phyloP scores from a whole-genome alignment of 495 filamentous ascomycete species.

The Geopyxis carbonaria region DNA sequence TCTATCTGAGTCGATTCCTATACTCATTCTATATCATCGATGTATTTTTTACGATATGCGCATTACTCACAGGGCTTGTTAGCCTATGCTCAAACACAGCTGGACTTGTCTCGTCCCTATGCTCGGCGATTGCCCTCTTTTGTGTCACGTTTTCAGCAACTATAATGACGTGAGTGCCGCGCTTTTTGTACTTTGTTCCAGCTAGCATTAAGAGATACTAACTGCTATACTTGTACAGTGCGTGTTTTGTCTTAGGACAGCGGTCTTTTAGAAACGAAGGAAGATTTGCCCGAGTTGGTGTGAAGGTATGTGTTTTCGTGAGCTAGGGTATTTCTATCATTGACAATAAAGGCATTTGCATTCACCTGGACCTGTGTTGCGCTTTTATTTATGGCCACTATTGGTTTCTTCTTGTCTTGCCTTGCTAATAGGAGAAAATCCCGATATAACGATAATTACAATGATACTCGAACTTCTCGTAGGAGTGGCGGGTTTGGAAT shows the following conservation, averaged over 20 bases:
- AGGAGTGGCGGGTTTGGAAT: too few species aligned
- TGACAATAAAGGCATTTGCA: constrained; percentile 17
- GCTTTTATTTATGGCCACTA: too few species aligned
- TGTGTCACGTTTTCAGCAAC: constrained; percentile 46
- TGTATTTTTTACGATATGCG: constrained; percentile 44
- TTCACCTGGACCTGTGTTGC: constrained; percentile 25
- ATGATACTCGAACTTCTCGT: too few species aligned
- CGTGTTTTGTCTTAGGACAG: constrained; percentile 17
- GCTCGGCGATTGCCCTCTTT: constrained; percentile 38
- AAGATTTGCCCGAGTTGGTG: constrained; percentile 22
- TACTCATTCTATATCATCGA: constrained; percentile 56
- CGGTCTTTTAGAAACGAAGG: constrained; percentile 15
- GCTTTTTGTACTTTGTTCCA: not conserved
- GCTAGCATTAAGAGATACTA: constrained; percentile 9
- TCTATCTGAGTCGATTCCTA: constrained; percentile 48
- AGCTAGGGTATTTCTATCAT: constrained; percentile 2
- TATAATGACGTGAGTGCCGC: constrained; percentile 50
- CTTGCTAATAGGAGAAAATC: too few species aligned
- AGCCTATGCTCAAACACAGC: constrained; percentile 41
- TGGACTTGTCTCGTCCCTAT: constrained; percentile 40
- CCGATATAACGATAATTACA: too few species aligned
- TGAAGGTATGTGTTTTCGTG: constrained; percentile 12
- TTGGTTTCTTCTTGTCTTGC: too few species aligned
- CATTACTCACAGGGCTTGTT: constrained; percentile 48
- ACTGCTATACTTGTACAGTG: constrained; percentile 10